phyloP scores from a whole-genome alignment of 179 eudicot genomes.

The Kewa caespitosa region DNA sequence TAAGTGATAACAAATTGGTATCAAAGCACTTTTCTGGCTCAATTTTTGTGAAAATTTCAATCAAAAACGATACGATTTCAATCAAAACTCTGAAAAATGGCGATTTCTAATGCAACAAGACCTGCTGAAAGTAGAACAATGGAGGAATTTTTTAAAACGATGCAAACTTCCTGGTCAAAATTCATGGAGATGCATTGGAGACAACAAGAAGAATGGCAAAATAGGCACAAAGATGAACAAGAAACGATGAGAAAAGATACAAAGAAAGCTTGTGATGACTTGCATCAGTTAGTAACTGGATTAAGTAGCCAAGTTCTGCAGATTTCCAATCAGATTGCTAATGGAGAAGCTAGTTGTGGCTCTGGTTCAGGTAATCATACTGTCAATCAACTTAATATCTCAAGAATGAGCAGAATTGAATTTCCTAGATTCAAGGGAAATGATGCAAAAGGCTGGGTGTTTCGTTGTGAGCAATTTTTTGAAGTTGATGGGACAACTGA shows the following conservation, averaged over 20 bases:
- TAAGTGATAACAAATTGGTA: neutral
- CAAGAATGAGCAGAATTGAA: neutral
- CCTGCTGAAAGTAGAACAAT: neutral
- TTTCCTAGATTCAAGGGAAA: neutral
- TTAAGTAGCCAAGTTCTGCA: neutral
- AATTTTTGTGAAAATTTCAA: neutral
- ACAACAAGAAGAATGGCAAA: neutral
- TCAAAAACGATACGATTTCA: neutral
- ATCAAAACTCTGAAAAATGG: neutral
- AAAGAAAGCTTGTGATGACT: neutral
- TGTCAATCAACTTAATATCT: neutral
- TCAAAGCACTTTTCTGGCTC: neutral
- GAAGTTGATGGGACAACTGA: neutral
- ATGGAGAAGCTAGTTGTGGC: neutral
- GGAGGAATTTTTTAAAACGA: neutral
- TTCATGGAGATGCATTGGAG: neutral
- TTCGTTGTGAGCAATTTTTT: neutral
- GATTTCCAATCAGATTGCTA: neutral
- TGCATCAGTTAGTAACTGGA: neutral
- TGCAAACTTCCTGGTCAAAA: neutral
- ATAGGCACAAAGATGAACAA: neutral
- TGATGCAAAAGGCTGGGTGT: neutral
- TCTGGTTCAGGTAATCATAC: neutral
- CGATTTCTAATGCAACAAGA: neutral
- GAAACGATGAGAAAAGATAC: neutral